Base-by-base conservation (phyloP, 2,329 filamentous ascomycete species). In the Aspergillus sp. region DNA sequence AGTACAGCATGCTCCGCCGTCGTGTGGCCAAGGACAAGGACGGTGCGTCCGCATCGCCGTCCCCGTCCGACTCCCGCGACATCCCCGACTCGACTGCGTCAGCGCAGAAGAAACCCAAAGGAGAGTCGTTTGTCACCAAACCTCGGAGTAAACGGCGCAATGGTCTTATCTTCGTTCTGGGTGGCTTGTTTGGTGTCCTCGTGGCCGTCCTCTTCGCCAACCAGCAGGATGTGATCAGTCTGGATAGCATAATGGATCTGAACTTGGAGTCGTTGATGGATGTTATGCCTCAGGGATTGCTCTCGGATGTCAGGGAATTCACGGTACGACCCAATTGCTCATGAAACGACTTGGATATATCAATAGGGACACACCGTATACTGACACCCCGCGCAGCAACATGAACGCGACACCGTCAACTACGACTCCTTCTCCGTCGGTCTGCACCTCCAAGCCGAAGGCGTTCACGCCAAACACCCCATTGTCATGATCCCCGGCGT, bases 401-500 rank as follows among this genome's bases (percentile, higher is more conserved):
- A 90, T 70, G 93, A 98, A 78, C 89, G 91, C 66, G 92, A 96
- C 67, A 86, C 91, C 47, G 89, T 96, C 65, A 90, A 90, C 70
- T 97, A 97, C 78, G 95, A 99, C 79, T 91, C 93, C 5, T 99
- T 99, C 72, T 87, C 92, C 1, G 91, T 98, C 50, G 96, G 95
- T 5, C 79, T 95, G 30, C 91, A 96, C 70, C 89, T 93, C 19
- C 88, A 88, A 41, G 81, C 88, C 4, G 90, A 97, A 74, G 96
- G 96, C 1, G 83, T 98, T 17, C 76, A 84, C 51, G 94, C 91
- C 15, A 85, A 91, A 61, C 92, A 97, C 69, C 92, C 95, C 1
- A 89, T 99, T 63, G 91, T 99, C 65, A 98, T 99, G 94, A 88
- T 99, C 9, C 95, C 95, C 0, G 95, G 95, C 4, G 95, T 99